These are phyloP conservation scores for Podospora pseudoanserina DNA, from an alignment of 495 filamentous ascomycete species.

Conservation along the genomic window DNA sequence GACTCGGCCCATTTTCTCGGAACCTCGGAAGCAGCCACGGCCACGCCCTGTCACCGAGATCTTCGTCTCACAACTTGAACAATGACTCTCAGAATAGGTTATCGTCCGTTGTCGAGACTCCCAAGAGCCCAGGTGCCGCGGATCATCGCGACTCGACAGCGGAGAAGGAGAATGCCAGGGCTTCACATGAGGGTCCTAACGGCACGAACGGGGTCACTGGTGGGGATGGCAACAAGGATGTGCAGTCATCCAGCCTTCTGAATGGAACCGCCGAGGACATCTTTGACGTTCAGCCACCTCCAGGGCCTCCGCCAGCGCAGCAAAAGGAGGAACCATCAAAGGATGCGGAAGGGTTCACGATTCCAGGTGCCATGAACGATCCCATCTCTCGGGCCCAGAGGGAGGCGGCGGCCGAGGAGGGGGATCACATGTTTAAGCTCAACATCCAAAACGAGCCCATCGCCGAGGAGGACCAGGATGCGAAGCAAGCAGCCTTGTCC, in stretches of 20 bases:
- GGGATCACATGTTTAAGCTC: slow-evolving; percentile 77
- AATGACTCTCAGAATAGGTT: slow-evolving; percentile 47
- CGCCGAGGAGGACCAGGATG: slow-evolving; percentile 84
- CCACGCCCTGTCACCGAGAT: slow-evolving; percentile 45
- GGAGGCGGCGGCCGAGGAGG: slow-evolving; percentile 63
- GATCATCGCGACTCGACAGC: slow-evolving; percentile 27
- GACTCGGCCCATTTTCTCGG: slow-evolving; percentile 51
- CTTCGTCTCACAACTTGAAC: slow-evolving; percentile 53
- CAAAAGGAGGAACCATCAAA: slow-evolving; percentile 35
- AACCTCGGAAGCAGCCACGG: slow-evolving; percentile 50
- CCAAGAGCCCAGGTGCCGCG: slow-evolving; percentile 23
- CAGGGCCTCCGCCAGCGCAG: slow-evolving; percentile 46
- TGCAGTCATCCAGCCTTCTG: slow-evolving; percentile 29
- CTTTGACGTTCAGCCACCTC: slow-evolving; percentile 45
- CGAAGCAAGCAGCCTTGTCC: slow-evolving; percentile 75
- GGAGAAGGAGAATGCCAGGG: slow-evolving; percentile 32
- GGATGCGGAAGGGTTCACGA: slow-evolving; percentile 65
- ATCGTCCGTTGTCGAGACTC: slow-evolving; percentile 50
- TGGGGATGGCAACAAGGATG: slow-evolving; percentile 30
- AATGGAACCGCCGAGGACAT: slow-evolving; percentile 43
- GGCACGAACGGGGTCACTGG: slow-evolving; percentile 41
- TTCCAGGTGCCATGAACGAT: slow-evolving; percentile 65
- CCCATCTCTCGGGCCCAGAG: slow-evolving; percentile 80
- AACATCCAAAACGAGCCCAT: slow-evolving; percentile 93
- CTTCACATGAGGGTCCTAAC: slow-evolving; percentile 44